A percentile compares a stretch with the other conserved stretches of the same genome.
Conservation (phyloP, 257 asterid species). For the Anisodus tanguticus region DNA sequence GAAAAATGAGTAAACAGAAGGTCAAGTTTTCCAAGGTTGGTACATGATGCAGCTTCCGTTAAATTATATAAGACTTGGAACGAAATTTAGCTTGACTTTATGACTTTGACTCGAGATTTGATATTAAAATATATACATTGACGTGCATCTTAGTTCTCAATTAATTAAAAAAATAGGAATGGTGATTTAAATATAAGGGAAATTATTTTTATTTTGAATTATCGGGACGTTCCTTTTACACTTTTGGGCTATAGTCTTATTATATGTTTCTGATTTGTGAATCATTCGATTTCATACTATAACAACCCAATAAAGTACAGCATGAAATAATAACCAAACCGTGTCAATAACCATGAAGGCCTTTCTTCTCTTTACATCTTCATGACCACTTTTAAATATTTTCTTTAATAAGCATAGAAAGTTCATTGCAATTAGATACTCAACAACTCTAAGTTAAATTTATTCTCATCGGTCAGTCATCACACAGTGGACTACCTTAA, state of each 20-base stretch:
- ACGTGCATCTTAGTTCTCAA: background rate
- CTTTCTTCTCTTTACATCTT: background rate
- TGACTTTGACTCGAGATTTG: background rate
- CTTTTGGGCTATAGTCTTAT: no score
- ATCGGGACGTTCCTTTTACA: no score
- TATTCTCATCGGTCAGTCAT: no score
- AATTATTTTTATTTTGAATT: no score
- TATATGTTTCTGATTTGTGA: background rate
- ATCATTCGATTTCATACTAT: background rate
- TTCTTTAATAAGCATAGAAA: background rate
- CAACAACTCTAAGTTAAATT: no score
- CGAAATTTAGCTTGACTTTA: background rate
- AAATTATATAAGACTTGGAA: background rate
- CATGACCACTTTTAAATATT: background rate
- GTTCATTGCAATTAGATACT: background rate
- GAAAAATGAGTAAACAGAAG: background rate
- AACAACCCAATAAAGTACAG: constrained; percentile 1
- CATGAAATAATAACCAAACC: background rate
- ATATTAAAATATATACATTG: background rate
- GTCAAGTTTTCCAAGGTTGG: background rate
- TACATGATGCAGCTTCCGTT: background rate
- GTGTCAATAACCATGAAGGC: background rate
- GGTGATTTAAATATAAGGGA: background rate
- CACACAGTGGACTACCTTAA: no score
- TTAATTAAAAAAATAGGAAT: background rate